Conservation (phyloP, 495 filamentous ascomycete genomes). For the Aspergillus baeticus region DNA sequence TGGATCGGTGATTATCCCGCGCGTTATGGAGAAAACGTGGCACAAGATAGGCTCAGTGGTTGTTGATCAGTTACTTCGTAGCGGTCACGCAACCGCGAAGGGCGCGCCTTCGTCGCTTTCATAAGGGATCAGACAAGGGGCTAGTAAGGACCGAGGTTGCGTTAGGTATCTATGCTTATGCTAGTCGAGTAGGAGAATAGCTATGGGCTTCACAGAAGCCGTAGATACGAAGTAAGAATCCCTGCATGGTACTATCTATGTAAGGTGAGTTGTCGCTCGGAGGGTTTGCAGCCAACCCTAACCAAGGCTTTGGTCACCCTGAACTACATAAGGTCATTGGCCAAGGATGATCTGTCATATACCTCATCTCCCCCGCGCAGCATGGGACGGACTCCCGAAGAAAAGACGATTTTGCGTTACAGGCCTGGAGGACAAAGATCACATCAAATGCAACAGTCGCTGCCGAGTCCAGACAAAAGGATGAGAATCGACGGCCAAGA, state of each 20-base stretch:
- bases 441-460: not conserved
- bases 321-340: not conserved
- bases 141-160: too few species aligned
- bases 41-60: constrained; percentile 4
- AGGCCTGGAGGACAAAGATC: not conserved
- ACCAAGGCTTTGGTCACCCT: not conserved
- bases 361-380: not conserved
- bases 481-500: not conserved
- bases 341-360: not conserved
- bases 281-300: constrained; percentile 7
- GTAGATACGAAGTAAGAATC: not conserved
- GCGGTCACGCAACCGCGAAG: not conserved
- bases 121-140: not conserved
- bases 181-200: not conserved
- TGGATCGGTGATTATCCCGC: constrained; percentile 1
- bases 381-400: not conserved
- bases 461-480: not conserved
- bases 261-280: constrained; percentile 3
- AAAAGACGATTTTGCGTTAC: not conserved
- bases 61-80: too few species aligned
- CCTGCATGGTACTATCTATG: too few species aligned
- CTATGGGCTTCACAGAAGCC: too few species aligned
- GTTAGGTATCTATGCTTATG: not conserved
- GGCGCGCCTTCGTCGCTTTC: too few species aligned
- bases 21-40: not conserved